Evolutionary conservation across 345 rosid genomes (phyloP), one percentile per base, ranked within the genome.

Genomic region (Hibiscus syriacus): DNA sequence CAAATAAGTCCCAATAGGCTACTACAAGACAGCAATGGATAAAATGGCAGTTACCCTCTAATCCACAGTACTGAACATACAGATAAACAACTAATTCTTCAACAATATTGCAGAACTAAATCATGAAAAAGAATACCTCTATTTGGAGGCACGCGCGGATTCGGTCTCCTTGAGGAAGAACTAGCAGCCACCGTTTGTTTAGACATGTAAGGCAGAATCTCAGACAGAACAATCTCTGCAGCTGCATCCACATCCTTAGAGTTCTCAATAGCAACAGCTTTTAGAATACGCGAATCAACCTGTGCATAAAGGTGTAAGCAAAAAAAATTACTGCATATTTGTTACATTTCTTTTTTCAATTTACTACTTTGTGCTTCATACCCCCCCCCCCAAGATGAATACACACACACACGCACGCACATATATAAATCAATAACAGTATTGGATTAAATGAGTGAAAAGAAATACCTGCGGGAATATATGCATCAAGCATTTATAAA

Each of bases 261-360:
- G 71, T 95, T 85, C 74, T 92, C 96, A 69, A 87, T 84, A 38
- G 99, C 97, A 76, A 88, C 89, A 78, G 98, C 97, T 83, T 80
- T 92, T 66, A 95, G 16, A 43, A 43, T 43, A 13, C 48, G 48
- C 12, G 48, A 13, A 43, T 43, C 48, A 43, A 43, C 48, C 48
- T 43, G 17, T 43, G n/a, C 16, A 43, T 16, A n/a, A 43, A 43
- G 14, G 48, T 14, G 48, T 13, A 43, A 43, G 48, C n/a, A n/a
- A 43, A 13, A 43, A 11, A 3, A 2, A 39, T 10, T 9, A 39
- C 45, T 29, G 32, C 6, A 29, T 29, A 6, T 29, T 29, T 29
- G 32, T 29, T 29, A 29, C 32, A 29, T 4, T 29, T 29, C 5
- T 6, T 29, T 29, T 29, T 29, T 4, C 2, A 27, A 27, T 2